Evolutionary conservation across 495 filamentous ascomycete species (phyloP).

Genomic region (Delitschia confertaspora): DNA sequence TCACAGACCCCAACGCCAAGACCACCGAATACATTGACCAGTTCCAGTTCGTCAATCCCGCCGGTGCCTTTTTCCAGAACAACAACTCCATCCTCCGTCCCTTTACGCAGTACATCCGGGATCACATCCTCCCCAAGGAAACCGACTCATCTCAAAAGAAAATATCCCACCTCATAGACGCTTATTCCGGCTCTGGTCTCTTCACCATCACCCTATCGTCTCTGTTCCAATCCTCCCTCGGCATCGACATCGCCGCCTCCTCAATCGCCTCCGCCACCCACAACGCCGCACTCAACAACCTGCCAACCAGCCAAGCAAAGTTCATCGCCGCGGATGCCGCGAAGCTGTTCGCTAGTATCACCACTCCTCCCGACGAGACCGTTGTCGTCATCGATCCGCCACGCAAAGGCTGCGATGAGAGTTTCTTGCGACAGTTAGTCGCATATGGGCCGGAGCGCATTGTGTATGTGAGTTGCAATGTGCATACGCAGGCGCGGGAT

Average conservation of each 20-base stretch:
- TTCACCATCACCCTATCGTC: conserved; percentile 90
- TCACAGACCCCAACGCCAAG: conserved; percentile 73
- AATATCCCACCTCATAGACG: conserved; percentile 85
- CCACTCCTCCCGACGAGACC: conserved; percentile 67
- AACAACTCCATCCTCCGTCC: conserved; percentile 94
- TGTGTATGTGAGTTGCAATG: conserved; percentile 94
- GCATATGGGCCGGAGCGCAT: conserved; percentile 64
- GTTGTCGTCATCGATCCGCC: conserved; percentile 89
- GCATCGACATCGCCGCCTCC: conserved; percentile 60
- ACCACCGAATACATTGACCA: conserved; percentile 78
- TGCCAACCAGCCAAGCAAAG: conserved; percentile 51
- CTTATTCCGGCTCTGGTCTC: conserved; percentile 92
- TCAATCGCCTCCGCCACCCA: conserved; percentile 65
- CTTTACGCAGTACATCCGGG: conserved; percentile 86
- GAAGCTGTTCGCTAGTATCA: conserved; percentile 57
- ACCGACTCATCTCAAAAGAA: conserved; percentile 11
- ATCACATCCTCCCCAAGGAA: conserved; percentile 54
- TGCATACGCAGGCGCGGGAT: conserved; percentile 93
- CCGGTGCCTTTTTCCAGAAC: conserved; percentile 96
- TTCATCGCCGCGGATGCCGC: conserved; percentile 84
- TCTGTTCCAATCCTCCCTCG: conserved; percentile 61
- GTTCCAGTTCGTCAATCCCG: conserved; percentile 80
- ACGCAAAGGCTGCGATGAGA: conserved; percentile 83
- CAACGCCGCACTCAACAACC: conserved; percentile 69
- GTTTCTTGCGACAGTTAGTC: conserved; percentile 73